Conservation (phyloP, 805 yeast genomes). For the Tetrapisispora taiwanensis region DNA sequence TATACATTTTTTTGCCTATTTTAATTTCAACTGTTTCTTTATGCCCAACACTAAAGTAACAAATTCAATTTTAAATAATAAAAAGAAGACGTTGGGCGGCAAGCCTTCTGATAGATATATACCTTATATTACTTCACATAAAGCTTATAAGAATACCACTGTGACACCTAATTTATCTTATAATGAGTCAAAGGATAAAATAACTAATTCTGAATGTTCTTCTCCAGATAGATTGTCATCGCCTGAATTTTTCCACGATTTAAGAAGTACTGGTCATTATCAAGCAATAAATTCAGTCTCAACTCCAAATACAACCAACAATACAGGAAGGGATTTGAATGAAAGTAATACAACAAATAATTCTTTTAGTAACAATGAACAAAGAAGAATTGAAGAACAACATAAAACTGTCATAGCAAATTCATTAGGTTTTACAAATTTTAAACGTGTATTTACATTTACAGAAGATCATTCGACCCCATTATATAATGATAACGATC, state of each 20-base stretch:
- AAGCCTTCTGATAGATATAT: conserved; percentile 31
- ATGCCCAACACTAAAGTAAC: neutral
- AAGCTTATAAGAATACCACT: conserved; percentile 19
- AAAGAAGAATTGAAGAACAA: conserved; percentile 6
- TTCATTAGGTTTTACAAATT: conserved; percentile 38
- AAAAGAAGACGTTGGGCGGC: conserved; percentile 6
- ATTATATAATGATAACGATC: neutral
- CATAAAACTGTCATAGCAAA: conserved; percentile 37
- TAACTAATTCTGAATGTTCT: conserved; percentile 10
- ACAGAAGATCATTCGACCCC: neutral
- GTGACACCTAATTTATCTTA: conserved; percentile 2
- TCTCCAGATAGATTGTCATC: conserved; percentile 24
- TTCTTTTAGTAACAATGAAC: neutral
- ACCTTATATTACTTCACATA: conserved; percentile 28
- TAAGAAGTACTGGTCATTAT: conserved; percentile 18
- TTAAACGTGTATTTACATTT: conserved; percentile 35
- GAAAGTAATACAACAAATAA: neutral
- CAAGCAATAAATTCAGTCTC: conserved; percentile 9
- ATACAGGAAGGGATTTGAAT: neutral
- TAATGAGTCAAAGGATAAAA: neutral
- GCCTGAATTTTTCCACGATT: conserved; percentile 24
- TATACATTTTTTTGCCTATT: neutral
- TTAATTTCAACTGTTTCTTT: neutral
- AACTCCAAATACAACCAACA: neutral
- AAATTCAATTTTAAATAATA: neutral